Evolutionary conservation across 805 yeast species (phyloP).

Genomic region (Candida tibetensis): DNA sequence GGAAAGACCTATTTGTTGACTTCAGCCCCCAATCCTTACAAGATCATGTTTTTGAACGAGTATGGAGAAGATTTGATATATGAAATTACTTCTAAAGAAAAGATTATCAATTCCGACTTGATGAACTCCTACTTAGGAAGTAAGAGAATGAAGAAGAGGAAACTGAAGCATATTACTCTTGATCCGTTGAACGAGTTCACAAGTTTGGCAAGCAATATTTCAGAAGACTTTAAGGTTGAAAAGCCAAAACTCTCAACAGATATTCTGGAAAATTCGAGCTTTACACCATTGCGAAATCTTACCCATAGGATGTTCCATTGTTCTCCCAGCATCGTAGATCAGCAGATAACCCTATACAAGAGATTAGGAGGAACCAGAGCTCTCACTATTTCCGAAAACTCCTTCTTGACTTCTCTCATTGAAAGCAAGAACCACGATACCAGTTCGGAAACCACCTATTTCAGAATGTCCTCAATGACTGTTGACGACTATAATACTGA

Average conservation of each 20-base stretch:
- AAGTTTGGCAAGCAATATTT: neutral
- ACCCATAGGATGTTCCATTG: constrained; percentile 3
- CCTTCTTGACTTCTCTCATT: constrained; percentile 2
- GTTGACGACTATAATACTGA: constrained; percentile 22
- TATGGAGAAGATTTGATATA: constrained; percentile 19
- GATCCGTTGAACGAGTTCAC: constrained; percentile 16
- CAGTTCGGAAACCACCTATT: constrained; percentile 13
- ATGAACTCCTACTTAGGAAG: constrained; percentile 26
- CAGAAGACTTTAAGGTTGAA: neutral
- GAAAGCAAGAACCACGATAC: constrained; percentile 19
- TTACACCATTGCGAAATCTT: neutral
- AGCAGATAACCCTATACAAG: constrained; percentile 3
- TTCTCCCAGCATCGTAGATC: neutral
- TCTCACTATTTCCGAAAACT: neutral
- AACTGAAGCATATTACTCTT: constrained; percentile 20
- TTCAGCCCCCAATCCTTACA: constrained; percentile 14
- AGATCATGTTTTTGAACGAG: constrained; percentile 25
- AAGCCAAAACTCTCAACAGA: neutral
- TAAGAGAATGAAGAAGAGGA: constrained; percentile 9
- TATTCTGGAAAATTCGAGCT: neutral
- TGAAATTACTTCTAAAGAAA: constrained; percentile 11
- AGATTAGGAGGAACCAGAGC: neutral
- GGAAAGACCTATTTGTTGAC: constrained; percentile 18
- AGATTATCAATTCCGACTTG: constrained; percentile 34
- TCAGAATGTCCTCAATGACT: constrained; percentile 38